phyloP scores from a whole-genome alignment of 345 rosid species.

The Pistacia atlantica region DNA sequence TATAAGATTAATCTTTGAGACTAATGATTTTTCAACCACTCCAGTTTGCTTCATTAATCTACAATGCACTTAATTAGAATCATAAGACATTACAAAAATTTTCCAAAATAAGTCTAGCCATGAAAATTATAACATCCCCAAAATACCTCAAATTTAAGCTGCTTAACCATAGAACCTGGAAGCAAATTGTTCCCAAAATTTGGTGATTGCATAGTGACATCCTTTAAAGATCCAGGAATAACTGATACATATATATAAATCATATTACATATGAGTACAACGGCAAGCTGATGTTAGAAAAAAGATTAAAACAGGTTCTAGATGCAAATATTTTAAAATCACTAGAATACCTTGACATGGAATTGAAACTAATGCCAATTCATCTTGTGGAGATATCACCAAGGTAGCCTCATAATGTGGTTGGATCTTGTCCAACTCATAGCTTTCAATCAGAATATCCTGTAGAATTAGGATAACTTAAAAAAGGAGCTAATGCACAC shows the following conservation, averaged over 20 bases:
- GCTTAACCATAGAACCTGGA: constrained; percentile 50
- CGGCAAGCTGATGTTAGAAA: too few relatives aligned
- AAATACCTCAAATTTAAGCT: too few relatives aligned
- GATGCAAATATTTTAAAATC: too few relatives aligned
- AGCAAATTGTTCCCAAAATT: constrained; percentile 29
- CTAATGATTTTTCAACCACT: background rate
- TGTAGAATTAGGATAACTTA: too few relatives aligned
- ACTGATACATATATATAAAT: constrained; percentile 36
- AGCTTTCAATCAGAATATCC: too few relatives aligned
- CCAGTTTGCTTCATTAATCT: background rate
- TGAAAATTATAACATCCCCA: too few relatives aligned
- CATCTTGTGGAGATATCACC: too few relatives aligned
- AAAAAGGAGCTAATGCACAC: background rate
- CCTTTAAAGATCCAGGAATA: constrained; percentile 46
- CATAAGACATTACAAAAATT: background rate
- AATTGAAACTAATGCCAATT: too few relatives aligned
- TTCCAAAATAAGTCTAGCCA: background rate
- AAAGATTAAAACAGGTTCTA: too few relatives aligned
- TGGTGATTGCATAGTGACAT: constrained; percentile 30
- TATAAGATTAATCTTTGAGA: background rate
- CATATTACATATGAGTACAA: background rate
- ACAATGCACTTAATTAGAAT: background rate
- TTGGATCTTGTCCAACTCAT: too few relatives aligned
- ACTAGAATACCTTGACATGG: too few relatives aligned
- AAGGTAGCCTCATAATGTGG: too few relatives aligned